Percentiles rank a stretch among this genome's conserved stretches.
Evolutionary conservation across 192 early-diverging fungal species (phyloP).

Genomic region (Pilobolus umbonatus): DNA sequence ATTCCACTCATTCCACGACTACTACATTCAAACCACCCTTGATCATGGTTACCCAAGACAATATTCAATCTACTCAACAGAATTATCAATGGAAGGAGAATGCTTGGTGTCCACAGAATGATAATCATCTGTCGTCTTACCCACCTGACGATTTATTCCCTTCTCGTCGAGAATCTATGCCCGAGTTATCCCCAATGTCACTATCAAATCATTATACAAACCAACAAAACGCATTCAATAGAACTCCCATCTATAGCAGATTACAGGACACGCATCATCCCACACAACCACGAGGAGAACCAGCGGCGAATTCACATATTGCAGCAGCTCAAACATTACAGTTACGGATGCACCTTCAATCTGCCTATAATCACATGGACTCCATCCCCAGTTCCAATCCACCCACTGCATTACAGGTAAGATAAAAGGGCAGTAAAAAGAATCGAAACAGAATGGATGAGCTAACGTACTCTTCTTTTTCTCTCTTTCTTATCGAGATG

Average conservation of each 20-base stretch:
- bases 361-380: conserved; percentile 16
- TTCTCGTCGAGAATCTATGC: neutral
- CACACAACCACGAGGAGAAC: too few relatives aligned
- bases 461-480: conserved; percentile 1
- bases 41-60: too few relatives aligned
- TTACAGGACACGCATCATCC: too few relatives aligned
- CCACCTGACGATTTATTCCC: neutral
- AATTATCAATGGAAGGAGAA: too few relatives aligned
- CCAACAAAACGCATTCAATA: too few relatives aligned
- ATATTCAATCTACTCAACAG: too few relatives aligned
- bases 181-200: too few relatives aligned
- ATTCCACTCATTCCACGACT: too few relatives aligned
- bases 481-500: conserved; percentile 16
- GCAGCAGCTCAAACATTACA: conserved; percentile 30
- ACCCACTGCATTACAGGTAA: conserved; percentile 31
- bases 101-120: too few relatives aligned
- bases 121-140: neutral
- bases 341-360: conserved; percentile 19
- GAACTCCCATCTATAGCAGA: too few relatives aligned
- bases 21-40: too few relatives aligned
- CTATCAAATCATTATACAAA: too few relatives aligned
- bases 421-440: neutral
- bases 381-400: conserved; percentile 13
- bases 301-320: conserved; percentile 7
- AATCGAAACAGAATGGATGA: neutral